Percentiles rank a stretch among this genome's conserved stretches.
Evolutionary conservation across 768 basidiomycete species (phyloP).

Genomic region (Boletus vinaceobasis): DNA sequence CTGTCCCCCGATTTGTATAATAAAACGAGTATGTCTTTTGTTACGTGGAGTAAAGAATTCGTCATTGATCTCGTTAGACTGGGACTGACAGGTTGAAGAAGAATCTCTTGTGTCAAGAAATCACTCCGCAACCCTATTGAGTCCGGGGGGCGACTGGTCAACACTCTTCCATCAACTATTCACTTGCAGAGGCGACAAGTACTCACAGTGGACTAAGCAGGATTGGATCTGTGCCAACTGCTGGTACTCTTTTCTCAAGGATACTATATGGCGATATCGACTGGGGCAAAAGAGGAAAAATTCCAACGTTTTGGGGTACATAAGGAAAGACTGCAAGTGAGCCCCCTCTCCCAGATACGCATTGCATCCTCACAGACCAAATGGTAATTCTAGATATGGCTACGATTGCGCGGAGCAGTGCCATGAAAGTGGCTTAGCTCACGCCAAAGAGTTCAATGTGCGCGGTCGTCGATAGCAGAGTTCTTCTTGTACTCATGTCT

Average conservation of each 20-base stretch:
- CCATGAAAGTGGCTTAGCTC: background rate
- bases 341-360: background rate
- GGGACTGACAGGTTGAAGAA: background rate
- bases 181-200: background rate
- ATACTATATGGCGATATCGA: constrained; percentile 5
- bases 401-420: constrained; percentile 3
- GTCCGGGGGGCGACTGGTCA: constrained; percentile 1
- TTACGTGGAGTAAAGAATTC: background rate
- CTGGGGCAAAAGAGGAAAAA: background rate
- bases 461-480: background rate
- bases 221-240: background rate
- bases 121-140: background rate
- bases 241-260: background rate
- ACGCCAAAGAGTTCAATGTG: constrained; percentile 2
- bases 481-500: background rate
- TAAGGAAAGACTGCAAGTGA: background rate
- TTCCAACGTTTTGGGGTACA: too few relatives aligned
- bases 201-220: background rate
- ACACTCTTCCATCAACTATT: constrained; percentile 1
- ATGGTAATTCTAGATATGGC: background rate
- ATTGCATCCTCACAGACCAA: background rate
- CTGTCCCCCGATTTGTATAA: background rate
- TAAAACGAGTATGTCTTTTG: background rate
- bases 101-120: background rate
- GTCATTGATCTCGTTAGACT: background rate